phyloP scores from a whole-genome alignment of 768 basidiomycete genomes.

The Phanerochaete carnosa region DNA sequence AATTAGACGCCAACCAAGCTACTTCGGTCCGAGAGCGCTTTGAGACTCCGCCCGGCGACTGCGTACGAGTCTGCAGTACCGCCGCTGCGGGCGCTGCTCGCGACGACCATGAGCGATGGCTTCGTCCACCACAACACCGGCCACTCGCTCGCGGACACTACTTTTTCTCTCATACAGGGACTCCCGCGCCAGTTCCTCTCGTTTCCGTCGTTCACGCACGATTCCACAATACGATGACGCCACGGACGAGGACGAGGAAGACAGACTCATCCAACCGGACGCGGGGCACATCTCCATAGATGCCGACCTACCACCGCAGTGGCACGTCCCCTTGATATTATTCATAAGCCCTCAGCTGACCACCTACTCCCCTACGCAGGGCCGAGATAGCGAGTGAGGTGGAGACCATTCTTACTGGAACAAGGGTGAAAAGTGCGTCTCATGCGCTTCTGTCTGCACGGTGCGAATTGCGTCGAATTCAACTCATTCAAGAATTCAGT shows the following conservation, averaged over 20 bases:
- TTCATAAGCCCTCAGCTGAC: conserved; percentile 17
- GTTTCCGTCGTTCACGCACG: conserved; percentile 29
- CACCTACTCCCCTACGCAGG: conserved; percentile 42
- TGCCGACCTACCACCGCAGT: conserved; percentile 75
- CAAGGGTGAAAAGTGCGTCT: conserved; percentile 74
- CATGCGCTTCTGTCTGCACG: not conserved
- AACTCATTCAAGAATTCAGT: conserved; percentile 39
- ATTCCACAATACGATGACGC: conserved; percentile 45
- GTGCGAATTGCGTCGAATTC: conserved; percentile 6
- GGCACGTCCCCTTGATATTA: conserved; percentile 44
- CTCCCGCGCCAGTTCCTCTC: conserved; percentile 53
- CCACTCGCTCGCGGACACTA: conserved; percentile 84
- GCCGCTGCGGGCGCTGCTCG: conserved; percentile 9
- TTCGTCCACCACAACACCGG: conserved; percentile 35
- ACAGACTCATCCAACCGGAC: conserved; percentile 54
- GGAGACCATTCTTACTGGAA: conserved; percentile 66
- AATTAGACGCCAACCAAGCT: not conserved
- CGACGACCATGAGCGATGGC: conserved; percentile 16
- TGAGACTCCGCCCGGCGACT: not conserved
- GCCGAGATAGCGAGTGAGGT: conserved; percentile 92
- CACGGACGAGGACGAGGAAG: conserved; percentile 58
- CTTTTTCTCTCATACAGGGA: conserved; percentile 94
- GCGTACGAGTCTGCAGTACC: conserved; percentile 4
- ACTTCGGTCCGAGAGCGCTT: not conserved
- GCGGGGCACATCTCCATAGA: conserved; percentile 53